phyloP scores from a whole-genome alignment of 2,329 filamentous ascomycete species.

The Fusarium drepaniforme region DNA sequence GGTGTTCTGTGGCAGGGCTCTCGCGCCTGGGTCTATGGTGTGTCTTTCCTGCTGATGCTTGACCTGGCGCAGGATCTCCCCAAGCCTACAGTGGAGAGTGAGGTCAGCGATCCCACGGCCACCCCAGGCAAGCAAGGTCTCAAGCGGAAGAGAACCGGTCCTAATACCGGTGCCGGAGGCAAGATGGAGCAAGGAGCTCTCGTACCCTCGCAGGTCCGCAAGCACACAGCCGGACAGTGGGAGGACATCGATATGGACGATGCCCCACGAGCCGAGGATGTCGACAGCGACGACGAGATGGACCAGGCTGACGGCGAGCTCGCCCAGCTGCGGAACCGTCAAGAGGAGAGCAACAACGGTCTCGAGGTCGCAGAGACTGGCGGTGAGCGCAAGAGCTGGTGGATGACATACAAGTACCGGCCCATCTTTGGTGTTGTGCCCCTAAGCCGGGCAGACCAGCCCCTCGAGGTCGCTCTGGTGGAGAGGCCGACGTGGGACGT shows the following conservation, averaged over 20 bases:
- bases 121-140: slow-evolving; percentile 48
- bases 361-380: slow-evolving; percentile 37
- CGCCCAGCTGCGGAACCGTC: slow-evolving; percentile 48
- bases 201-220: slow-evolving; percentile 58
- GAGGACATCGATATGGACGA: slow-evolving; percentile 55
- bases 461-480: slow-evolving; percentile 85
- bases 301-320: slow-evolving; percentile 51
- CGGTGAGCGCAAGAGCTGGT: slow-evolving; percentile 62
- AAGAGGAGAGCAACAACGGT: slow-evolving; percentile 32
- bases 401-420: slow-evolving; percentile 93
- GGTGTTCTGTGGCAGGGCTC: slow-evolving; percentile 85
- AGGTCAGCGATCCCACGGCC: slow-evolving; percentile 43
- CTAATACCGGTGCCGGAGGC: slow-evolving; percentile 64
- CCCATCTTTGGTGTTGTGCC: slow-evolving; percentile 84
- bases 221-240: slow-evolving; percentile 55
- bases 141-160: slow-evolving; percentile 67
- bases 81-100: slow-evolving; percentile 44
- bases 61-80: slow-evolving; percentile 80
- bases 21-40: slow-evolving; percentile 89
- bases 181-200: slow-evolving; percentile 62
- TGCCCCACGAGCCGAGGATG: slow-evolving; percentile 50
- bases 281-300: slow-evolving; percentile 54
- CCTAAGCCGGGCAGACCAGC: slow-evolving; percentile 53
- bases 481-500: slow-evolving; percentile 89
- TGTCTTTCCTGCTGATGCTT: slow-evolving; percentile 91